These are phyloP conservation scores for Linnemannia schmuckeri DNA, from an alignment of 192 early-diverging fungal genomes.

Conservation along the genomic window DNA sequence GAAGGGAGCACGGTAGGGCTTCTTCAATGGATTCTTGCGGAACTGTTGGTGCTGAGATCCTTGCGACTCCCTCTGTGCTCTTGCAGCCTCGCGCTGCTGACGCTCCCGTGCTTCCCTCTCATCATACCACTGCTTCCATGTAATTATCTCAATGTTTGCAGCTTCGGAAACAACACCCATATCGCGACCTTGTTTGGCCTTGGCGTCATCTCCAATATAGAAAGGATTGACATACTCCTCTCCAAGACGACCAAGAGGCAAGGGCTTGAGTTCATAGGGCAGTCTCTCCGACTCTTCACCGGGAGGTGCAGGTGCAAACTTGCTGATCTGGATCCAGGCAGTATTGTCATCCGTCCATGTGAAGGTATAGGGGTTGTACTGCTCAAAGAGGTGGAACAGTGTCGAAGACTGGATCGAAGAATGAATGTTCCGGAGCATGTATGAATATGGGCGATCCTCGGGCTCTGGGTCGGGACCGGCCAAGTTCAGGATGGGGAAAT, in stretches of 20 bases:
- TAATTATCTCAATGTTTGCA: conserved; percentile 56
- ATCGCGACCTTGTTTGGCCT: conserved; percentile 34
- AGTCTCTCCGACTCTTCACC: conserved; percentile 14
- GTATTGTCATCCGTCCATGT: conserved; percentile 63
- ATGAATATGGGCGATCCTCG: conserved; percentile 59
- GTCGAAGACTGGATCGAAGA: conserved; percentile 56
- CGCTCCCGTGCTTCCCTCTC: conserved; percentile 29
- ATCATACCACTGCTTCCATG: conserved; percentile 51
- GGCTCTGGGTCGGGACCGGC: conserved; percentile 62
- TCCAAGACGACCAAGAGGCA: conserved; percentile 56
- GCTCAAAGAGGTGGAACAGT: conserved; percentile 62
- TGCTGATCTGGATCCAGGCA: conserved; percentile 68
- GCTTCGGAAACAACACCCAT: conserved; percentile 57
- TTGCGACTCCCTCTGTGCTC: conserved; percentile 5
- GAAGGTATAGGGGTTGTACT: conserved; percentile 60
- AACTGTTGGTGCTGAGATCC: background rate
- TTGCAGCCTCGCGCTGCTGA: conserved; percentile 3
- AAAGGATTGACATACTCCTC: conserved; percentile 47
- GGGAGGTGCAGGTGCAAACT: conserved; percentile 16
- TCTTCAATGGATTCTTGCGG: background rate
- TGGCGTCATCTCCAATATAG: conserved; percentile 35
- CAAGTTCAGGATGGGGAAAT: conserved; percentile 71
- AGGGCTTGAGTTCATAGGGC: conserved; percentile 14
- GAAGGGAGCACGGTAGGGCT: background rate
- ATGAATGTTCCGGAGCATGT: conserved; percentile 70